Evolutionary conservation across 768 basidiomycete genomes (phyloP).

Genomic region (Lyophyllum semitale): DNA sequence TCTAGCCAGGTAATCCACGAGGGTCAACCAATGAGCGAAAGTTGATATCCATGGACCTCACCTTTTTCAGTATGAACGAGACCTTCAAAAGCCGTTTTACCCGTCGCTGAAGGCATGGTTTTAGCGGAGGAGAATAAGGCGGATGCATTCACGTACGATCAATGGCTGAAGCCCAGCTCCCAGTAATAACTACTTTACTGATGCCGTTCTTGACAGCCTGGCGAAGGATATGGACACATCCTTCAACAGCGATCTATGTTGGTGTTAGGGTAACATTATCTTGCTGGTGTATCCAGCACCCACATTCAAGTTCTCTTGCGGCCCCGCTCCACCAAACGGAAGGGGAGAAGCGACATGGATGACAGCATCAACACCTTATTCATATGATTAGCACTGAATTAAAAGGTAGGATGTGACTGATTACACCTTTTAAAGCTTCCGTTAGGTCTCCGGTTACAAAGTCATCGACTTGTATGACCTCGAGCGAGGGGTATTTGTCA

Average conservation of each 20-base stretch:
- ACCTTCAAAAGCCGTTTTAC: constrained; percentile 17
- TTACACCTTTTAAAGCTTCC: constrained; percentile 43
- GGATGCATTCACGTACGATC: constrained; percentile 7
- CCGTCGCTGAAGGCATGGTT: constrained; percentile 7
- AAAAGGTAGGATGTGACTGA: too few relatives aligned
- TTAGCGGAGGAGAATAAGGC: not conserved
- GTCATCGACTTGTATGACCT: constrained; percentile 22
- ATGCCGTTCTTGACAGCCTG: constrained; percentile 36
- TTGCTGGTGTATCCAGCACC: not conserved
- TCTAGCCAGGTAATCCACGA: constrained; percentile 24
- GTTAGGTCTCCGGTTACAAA: constrained; percentile 33
- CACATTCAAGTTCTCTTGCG: constrained; percentile 15
- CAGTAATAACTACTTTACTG: constrained; percentile 29
- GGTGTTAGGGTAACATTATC: not conserved
- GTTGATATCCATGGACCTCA: not conserved
- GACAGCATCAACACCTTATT: constrained; percentile 42
- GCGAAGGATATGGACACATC: constrained; percentile 35
- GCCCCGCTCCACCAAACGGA: constrained; percentile 12
- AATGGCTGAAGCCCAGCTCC: constrained; percentile 28
- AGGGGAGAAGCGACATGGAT: constrained; percentile 37
- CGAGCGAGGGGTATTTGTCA: constrained; percentile 16
- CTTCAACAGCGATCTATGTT: constrained; percentile 31
- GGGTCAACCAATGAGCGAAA: not conserved
- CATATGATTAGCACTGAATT: too few relatives aligned
- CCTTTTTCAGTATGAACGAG: constrained; percentile 26